These are phyloP conservation scores for Didymella exigua DNA, from an alignment of 2,329 filamentous ascomycete species.

Conservation along the genomic window DNA sequence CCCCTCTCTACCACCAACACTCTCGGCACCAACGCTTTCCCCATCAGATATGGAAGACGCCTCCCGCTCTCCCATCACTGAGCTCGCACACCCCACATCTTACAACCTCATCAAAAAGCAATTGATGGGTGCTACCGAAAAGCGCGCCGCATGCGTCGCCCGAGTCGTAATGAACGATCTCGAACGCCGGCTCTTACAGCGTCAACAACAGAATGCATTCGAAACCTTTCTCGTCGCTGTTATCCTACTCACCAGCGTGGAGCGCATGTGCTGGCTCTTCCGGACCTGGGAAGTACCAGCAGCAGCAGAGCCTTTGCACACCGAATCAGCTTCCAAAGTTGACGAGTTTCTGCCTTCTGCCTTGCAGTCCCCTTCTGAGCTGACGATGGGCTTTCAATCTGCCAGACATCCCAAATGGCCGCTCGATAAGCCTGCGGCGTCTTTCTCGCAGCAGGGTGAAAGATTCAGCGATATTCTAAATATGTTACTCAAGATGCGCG, in stretches of 20 bases:
- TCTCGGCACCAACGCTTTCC: constrained; percentile 40
- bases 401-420: constrained; percentile 54
- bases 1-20: constrained; percentile 44
- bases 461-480: constrained; percentile 63
- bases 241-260: constrained; percentile 64
- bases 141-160: constrained; percentile 58
- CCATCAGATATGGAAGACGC: constrained; percentile 38
- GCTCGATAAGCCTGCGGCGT: constrained; percentile 57
- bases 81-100: constrained; percentile 48
- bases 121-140: constrained; percentile 61
- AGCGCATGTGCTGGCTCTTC: constrained; percentile 65
- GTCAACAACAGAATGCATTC: constrained; percentile 62
- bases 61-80: constrained; percentile 36
- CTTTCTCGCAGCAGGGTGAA: constrained; percentile 62
- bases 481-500: constrained; percentile 64
- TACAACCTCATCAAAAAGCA: constrained; percentile 60
- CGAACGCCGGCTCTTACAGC: constrained; percentile 64
- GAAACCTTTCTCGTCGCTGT: constrained; percentile 65
- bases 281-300: constrained; percentile 54
- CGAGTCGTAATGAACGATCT: constrained; percentile 64
- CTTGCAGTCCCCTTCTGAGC: constrained; percentile 25
- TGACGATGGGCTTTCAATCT: constrained; percentile 10
- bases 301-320: background rate
- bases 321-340: background rate
- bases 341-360: constrained; percentile 31